Base-by-base conservation (phyloP, 2,329 filamentous ascomycete genomes). In the Fusarium agapanthi region DNA sequence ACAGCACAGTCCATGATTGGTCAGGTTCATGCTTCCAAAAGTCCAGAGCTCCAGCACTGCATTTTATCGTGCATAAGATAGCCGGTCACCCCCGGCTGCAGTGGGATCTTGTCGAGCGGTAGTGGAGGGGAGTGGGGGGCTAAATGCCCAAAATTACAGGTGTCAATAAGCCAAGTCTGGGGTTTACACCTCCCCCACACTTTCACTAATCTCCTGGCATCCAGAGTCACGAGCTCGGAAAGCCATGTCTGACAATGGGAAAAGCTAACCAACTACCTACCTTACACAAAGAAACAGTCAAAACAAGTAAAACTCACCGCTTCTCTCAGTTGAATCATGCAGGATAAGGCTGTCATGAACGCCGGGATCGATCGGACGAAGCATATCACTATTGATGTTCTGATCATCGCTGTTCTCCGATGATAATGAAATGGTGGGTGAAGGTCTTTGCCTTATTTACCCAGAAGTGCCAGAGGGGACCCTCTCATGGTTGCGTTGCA, bases 111-210 rank as follows among this genome's bases (percentile, higher is more conserved):
- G 54, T 67, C 50, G 26, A 58, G 61, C 40, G 40, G 56, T 51
- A 57, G 37, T 32, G 53, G 63, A 59, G 50, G 35, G 51, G 18
- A 26, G 56, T 37, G 28, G 53, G 56, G 55, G 50, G 38, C 45
- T 61, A 53, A 59, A 57, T 55, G 51, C 30, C 43, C 63, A 34
- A 37, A 45, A n/a, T 51, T 41, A 50, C 63, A 71, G 60, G 43
- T 40, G 54, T 64, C 68, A 54, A 48, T 37, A 32, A 55, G 50
- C 48, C 35, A 71, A 73, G 69, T 51, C 65, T 56, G 67, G 67
- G 68, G 67, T 62, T 59, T 48, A 20, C 57, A 56, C 44, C 44
- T 73, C 70, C 70, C 70, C 70, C 70, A 73, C 70, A 73, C 61
- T 63, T 63, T 67, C 44, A 35, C 58, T 51, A 34, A 40, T 40